Conservation (phyloP, 345 rosid species). For the Psidium friedrichsthalianum region DNA sequence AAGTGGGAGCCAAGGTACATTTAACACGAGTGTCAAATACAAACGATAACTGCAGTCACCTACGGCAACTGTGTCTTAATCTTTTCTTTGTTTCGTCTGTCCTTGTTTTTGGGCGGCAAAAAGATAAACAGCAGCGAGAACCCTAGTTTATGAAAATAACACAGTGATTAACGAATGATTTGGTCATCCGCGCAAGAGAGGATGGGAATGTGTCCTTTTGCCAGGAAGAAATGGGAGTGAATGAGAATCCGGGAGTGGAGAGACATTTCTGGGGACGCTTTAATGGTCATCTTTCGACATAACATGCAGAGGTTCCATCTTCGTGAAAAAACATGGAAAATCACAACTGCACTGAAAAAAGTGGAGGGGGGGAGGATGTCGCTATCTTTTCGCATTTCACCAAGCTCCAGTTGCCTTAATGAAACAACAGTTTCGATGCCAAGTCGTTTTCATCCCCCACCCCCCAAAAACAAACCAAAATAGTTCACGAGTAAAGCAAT, state of each 20-base stretch:
- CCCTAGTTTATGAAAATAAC: neutral
- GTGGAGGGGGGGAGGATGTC: neutral
- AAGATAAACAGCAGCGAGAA: neutral
- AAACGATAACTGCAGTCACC: neutral
- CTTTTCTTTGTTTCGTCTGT: neutral
- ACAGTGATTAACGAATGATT: neutral
- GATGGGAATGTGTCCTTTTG: neutral
- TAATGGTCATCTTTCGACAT: neutral
- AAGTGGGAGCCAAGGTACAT: neutral
- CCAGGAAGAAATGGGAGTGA: neutral
- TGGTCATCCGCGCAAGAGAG: neutral
- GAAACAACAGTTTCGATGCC: neutral
- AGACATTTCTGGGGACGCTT: neutral
- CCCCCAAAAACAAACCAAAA: neutral
- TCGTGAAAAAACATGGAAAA: slow-evolving; percentile 7
- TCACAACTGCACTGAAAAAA: slow-evolving; percentile 5
- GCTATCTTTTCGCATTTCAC: neutral
- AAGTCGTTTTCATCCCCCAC: neutral
- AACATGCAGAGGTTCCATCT: slow-evolving; percentile 2
- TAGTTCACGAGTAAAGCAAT: neutral
- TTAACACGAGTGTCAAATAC: neutral
- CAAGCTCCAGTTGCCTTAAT: neutral
- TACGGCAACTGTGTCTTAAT: neutral
- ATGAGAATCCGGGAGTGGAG: neutral
- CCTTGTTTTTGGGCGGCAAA: neutral